Conservation (phyloP, 331 rosid species). For the Rhamnella rubrinervis region DNA sequence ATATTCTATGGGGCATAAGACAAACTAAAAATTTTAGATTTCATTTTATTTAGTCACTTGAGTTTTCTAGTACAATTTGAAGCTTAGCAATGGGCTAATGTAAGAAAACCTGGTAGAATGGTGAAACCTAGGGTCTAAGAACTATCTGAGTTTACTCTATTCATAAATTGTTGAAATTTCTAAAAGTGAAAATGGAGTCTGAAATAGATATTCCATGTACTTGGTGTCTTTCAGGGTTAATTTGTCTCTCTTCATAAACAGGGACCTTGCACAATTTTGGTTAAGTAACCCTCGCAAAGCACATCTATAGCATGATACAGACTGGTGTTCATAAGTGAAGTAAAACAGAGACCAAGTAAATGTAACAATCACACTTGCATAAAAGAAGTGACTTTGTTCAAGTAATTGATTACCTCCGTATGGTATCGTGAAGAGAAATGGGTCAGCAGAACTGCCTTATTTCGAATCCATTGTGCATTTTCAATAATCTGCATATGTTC, state of each 20-base stretch:
- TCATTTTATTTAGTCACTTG: no score
- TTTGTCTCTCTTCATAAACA: not conserved
- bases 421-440: slow-evolving; percentile 95
- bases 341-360: no score
- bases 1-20: no score
- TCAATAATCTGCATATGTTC: slow-evolving; percentile 60
- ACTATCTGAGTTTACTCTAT: no score
- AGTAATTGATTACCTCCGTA: slow-evolving; percentile 60
- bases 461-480: slow-evolving; percentile 88
- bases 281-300: not conserved
- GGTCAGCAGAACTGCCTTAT: slow-evolving; percentile 80
- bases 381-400: not conserved
- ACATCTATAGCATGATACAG: not conserved
- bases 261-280: not conserved
- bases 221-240: no score
- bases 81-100: no score
- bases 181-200: not conserved
- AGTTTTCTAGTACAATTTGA: no score
- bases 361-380: no score
- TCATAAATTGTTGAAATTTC: not conserved
- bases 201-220: not conserved
- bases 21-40: no score
- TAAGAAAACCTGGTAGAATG: no score
- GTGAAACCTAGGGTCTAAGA: not conserved
- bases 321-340: not conserved